Evolutionary conservation across 2,329 filamentous ascomycete species (phyloP).

Genomic region (Xylaria sp.): DNA sequence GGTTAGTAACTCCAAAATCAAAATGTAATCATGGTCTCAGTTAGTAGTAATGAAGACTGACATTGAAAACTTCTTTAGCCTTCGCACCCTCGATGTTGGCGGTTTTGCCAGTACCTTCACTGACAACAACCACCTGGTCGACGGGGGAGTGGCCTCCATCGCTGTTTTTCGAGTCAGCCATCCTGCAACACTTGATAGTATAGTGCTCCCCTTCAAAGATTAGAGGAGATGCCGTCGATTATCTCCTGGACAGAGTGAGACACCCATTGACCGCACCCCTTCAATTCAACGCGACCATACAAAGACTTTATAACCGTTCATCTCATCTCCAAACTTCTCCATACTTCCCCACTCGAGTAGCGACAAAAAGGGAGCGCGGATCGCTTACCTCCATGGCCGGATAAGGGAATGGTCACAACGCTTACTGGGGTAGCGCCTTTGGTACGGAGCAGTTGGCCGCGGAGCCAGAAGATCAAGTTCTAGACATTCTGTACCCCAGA

Average conservation of each 20-base stretch:
- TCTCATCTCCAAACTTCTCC: conserved; percentile 17
- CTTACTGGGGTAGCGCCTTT: neutral
- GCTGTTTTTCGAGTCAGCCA: conserved; percentile 4
- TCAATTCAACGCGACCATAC: conserved; percentile 9
- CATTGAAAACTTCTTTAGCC: conserved; percentile 50
- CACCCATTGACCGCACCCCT: neutral
- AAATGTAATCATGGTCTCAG: neutral
- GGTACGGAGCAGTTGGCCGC: neutral
- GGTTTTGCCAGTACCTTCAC: conserved; percentile 38
- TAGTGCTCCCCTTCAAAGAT: neutral
- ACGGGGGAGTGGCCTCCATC: conserved; percentile 27
- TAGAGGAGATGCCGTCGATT: neutral
- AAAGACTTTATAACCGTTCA: conserved; percentile 18
- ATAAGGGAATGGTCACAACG: conserved; percentile 12
- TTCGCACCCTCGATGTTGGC: conserved; percentile 42
- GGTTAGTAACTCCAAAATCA: neutral
- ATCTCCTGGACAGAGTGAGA: neutral
- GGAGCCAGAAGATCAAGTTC: conserved; percentile 1
- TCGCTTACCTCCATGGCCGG: conserved; percentile 21
- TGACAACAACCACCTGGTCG: conserved; percentile 32
- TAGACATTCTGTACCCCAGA: conserved; percentile 2
- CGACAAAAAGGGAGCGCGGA: conserved; percentile 25
- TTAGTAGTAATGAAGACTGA: conserved; percentile 27
- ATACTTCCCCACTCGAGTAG: conserved; percentile 9
- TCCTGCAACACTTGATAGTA: conserved; percentile 7